A percentile compares a stretch with the other conserved stretches of the same genome.
phyloP scores from a whole-genome alignment of 495 filamentous ascomycete genomes.

The Xanthoparmelia taractica region DNA sequence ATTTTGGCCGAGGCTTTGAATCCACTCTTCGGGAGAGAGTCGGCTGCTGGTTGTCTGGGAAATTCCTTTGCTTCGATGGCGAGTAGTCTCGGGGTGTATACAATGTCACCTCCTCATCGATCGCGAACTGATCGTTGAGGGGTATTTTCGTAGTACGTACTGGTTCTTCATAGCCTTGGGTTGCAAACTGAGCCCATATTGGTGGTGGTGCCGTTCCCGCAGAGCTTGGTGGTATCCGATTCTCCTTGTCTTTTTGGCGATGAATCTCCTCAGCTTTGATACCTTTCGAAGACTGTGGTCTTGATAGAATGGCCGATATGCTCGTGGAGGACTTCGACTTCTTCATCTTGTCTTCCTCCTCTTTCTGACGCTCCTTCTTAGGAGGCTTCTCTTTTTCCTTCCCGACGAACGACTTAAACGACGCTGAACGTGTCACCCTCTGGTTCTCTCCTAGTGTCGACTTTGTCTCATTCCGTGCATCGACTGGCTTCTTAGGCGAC shows the following conservation, averaged over 20 bases:
- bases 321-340: constrained; percentile 81
- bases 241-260: constrained; percentile 68
- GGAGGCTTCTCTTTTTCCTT: constrained; percentile 50
- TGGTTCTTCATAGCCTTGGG: constrained; percentile 38
- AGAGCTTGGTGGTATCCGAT: constrained; percentile 48
- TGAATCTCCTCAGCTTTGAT: constrained; percentile 34
- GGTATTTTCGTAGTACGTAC: constrained; percentile 31
- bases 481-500: constrained; percentile 20
- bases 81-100: constrained; percentile 56
- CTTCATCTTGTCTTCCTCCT: constrained; percentile 47
- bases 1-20: constrained; percentile 46
- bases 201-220: constrained; percentile 53
- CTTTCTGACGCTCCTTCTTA: constrained; percentile 35
- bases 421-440: constrained; percentile 59
- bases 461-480: constrained; percentile 13
- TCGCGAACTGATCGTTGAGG: constrained; percentile 34
- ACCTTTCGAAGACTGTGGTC: constrained; percentile 54
- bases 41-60: constrained; percentile 50
- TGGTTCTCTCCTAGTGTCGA: constrained; percentile 41
- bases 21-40: constrained; percentile 40
- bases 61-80: constrained; percentile 58
- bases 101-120: constrained; percentile 53
- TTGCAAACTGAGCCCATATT: constrained; percentile 67
- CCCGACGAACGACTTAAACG: constrained; percentile 51
- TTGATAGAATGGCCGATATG: constrained; percentile 55